phyloP scores from a whole-genome alignment of 192 early-diverging fungal species.

The Entomortierella chlamydospora region DNA sequence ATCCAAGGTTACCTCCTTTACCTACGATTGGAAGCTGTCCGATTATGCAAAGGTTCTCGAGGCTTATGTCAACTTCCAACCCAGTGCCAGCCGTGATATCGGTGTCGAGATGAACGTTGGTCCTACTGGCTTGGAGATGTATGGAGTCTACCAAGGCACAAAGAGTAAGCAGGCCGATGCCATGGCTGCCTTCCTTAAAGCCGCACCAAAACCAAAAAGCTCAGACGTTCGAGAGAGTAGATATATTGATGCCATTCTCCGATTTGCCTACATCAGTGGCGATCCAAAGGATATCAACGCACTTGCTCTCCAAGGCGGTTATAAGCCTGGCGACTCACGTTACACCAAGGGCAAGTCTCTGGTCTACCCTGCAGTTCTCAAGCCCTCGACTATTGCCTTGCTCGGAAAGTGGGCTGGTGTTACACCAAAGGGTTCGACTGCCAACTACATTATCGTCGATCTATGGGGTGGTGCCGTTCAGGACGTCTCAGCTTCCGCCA shows the following conservation, averaged over 20 bases:
- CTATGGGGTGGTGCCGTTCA: constrained; percentile 50
- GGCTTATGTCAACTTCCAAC: constrained; percentile 24
- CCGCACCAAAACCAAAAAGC: constrained; percentile 8
- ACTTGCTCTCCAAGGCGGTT: constrained; percentile 15
- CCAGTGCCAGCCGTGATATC: constrained; percentile 32
- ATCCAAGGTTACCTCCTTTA: constrained; percentile 46
- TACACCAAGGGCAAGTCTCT: constrained; percentile 46
- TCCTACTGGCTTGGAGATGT: constrained; percentile 21
- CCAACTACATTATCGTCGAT: constrained; percentile 54
- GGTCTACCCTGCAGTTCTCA: constrained; percentile 32
- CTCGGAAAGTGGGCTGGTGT: constrained; percentile 35
- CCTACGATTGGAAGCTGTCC: constrained; percentile 24
- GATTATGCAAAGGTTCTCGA: constrained; percentile 26
- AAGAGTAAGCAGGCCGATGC: constrained; percentile 18
- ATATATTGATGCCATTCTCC: constrained; percentile 39
- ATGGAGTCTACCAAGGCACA: constrained; percentile 46
- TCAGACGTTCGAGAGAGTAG: constrained; percentile 27
- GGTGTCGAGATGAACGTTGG: constrained; percentile 51
- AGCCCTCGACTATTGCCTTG: constrained; percentile 26
- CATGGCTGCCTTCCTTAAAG: constrained; percentile 26
- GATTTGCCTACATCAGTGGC: constrained; percentile 22
- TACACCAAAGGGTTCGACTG: constrained; percentile 13
- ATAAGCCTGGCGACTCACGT: constrained; percentile 26
- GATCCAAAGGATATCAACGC: constrained; percentile 28
- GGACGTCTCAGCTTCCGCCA: constrained; percentile 13